Base-by-base conservation (phyloP, 768 basidiomycete species). In the Sporobolomyces roseus region DNA sequence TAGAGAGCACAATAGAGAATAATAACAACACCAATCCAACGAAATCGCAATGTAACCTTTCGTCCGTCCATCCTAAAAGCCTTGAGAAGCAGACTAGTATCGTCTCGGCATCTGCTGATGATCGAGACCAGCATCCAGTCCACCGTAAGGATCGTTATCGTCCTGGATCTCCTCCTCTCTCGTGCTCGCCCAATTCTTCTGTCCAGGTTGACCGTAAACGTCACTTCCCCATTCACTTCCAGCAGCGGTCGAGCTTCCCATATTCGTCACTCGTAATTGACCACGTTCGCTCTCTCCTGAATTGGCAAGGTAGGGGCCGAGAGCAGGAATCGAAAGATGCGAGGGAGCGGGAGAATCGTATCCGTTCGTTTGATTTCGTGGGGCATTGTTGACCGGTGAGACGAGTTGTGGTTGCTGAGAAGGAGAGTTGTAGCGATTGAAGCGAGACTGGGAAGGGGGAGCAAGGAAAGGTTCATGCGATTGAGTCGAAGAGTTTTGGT, bases 321-420 rank as follows among this genome's bases (percentile, higher is more conserved):
- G 56, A 6, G 56, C 56, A 6, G 56, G 56, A n/a, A 58, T 58
- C 41, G 56, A 58, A 4, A 58, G 29, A 41, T 58, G 56, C 7
- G 56, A 58, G 16, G 56, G 56, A 12, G 56, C 56, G 17, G 56
- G 56, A 9, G 56, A 58, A 30, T 58, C 56, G 38, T 58, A 58
- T 19, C 56, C 56, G 55, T 43, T 56, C 23, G 36, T 56, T 21
- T 54, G 53, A 38, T 4, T 27, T n/a, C n/a, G n/a, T n/a, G n/a
- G n/a, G n/a, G n/a, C n/a, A n/a, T n/a, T n/a, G n/a, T n/a, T n/a
- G n/a, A n/a, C n/a, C n/a, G n/a, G n/a, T n/a, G n/a, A n/a, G n/a
- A n/a, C 16, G 19, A 41, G 56, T 58, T 45, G 27, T 19, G 23
- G 54, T 32, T 33, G 54, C 9, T 56, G 54, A 4, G 56, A 43